Percentiles rank a stretch among this genome's conserved stretches.
Evolutionary conservation across 78 protist genomes (phyloP).

Genomic region (Polysphondylium violaceum): DNA sequence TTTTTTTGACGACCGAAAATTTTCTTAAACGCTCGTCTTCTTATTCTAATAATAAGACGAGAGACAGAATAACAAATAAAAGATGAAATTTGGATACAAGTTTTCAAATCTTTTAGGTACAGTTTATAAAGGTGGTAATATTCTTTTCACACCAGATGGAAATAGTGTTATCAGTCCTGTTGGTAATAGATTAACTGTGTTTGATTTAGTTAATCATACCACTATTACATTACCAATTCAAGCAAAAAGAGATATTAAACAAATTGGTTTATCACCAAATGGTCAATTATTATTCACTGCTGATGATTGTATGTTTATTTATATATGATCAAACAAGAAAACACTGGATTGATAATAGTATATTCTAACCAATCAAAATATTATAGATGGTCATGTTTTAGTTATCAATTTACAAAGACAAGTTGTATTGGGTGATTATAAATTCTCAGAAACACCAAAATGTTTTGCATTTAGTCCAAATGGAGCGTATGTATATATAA

Average conservation of each 20-base stretch:
- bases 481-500: conserved; percentile 18
- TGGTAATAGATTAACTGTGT: conserved; percentile 95
- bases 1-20: not conserved
- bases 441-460: conserved; percentile 26
- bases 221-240: conserved; percentile 87
- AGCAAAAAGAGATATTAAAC: conserved; percentile 62
- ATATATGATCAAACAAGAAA: not conserved
- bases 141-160: conserved; percentile 95
- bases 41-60: not conserved
- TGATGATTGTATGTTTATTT: conserved; percentile 62
- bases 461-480: conserved; percentile 40
- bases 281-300: conserved; percentile 78
- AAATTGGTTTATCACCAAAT: conserved; percentile 91
- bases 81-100: conserved; percentile 75
- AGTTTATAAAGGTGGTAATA: conserved; percentile 92
- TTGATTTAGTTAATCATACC: conserved; percentile 83
- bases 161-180: conserved; percentile 91
- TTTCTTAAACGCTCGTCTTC: no score
- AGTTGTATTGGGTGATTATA: conserved; percentile 23
- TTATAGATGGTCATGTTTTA: conserved; percentile 31
- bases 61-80: not conserved
- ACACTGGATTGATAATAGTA: not conserved
- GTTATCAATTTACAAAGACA: conserved; percentile 53
- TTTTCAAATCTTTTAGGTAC: conserved; percentile 94
- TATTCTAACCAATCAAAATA: not conserved